Evolutionary conservation across 2,329 filamentous ascomycete species (phyloP).

Genomic region (Pseudogymnoascus sp.): DNA sequence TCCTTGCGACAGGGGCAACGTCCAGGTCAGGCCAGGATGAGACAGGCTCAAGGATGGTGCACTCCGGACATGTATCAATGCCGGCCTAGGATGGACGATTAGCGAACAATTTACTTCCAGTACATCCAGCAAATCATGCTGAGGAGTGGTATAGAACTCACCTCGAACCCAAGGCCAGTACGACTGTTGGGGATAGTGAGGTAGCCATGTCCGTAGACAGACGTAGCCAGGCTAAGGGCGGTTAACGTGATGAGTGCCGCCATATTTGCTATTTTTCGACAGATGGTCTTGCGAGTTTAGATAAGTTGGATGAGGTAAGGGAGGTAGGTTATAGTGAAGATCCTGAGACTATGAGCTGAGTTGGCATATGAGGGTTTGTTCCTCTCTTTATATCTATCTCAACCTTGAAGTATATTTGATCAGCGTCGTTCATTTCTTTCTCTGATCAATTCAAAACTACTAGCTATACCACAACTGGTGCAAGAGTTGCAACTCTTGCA

Average conservation of each 20-base stretch:
- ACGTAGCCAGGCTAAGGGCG: background rate
- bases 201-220: constrained; percentile 37
- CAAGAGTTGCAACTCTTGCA: background rate
- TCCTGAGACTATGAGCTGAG: background rate
- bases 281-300: background rate
- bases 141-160: constrained; percentile 19
- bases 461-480: background rate
- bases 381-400: constrained; percentile 2
- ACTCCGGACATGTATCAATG: constrained; percentile 44
- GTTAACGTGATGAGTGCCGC: background rate
- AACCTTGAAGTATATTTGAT: background rate
- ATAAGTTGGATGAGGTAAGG: background rate
- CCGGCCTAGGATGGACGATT: constrained; percentile 30
- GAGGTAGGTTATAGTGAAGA: background rate
- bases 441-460: background rate
- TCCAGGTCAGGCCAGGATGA: constrained; percentile 41
- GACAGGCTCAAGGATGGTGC: constrained; percentile 46
- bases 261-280: background rate
- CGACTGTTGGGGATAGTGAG: constrained; percentile 36
- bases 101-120: background rate
- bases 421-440: background rate
- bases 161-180: constrained; percentile 36
- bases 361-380: background rate
- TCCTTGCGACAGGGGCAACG: constrained; percentile 37
- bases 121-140: background rate